phyloP scores from a whole-genome alignment of 208 protist species.

The Strigomonas culicis region DNA sequence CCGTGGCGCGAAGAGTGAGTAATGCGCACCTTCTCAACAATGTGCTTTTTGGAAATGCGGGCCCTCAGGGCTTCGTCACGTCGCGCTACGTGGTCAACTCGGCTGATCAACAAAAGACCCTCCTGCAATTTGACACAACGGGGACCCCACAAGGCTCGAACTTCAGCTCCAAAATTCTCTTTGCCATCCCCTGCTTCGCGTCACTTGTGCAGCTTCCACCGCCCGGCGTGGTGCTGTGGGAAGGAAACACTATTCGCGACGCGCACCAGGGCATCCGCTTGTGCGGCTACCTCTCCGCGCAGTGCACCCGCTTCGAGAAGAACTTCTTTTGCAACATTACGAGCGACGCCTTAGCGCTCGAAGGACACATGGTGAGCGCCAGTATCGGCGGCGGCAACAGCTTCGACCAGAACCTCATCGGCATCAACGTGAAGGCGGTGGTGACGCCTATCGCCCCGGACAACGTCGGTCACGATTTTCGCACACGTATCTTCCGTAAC shows the following conservation, averaged over 20 bases:
- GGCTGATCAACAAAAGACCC: conserved; percentile 32
- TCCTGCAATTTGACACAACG: conserved; percentile 75
- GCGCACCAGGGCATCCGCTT: conserved; percentile 39
- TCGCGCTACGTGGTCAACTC: conserved; percentile 61
- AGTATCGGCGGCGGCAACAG: conserved; percentile 65
- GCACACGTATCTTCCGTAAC: conserved; percentile 66
- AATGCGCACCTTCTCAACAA: conserved; percentile 57
- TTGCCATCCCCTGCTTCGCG: conserved; percentile 46
- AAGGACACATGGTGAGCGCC: conserved; percentile 65
- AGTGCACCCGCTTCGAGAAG: conserved; percentile 35
- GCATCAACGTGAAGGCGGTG: conserved; percentile 28
- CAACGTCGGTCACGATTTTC: conserved; percentile 13
- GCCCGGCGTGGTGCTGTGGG: conserved; percentile 57
- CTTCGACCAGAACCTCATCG: conserved; percentile 55
- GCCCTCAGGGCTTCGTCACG: conserved; percentile 50
- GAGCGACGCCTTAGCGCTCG: conserved; percentile 40
- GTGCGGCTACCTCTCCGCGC: conserved; percentile 44
- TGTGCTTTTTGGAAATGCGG: conserved; percentile 48
- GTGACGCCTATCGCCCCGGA: neutral
- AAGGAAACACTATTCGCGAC: conserved; percentile 62
- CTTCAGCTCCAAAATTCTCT: conserved; percentile 60
- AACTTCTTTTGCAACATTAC: conserved; percentile 62
- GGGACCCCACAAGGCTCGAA: conserved; percentile 28
- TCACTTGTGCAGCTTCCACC: conserved; percentile 49
- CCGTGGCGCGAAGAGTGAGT: conserved; percentile 26